phyloP scores from a whole-genome alignment of 1,139 yeast species.

The Kodamaea sp. region DNA sequence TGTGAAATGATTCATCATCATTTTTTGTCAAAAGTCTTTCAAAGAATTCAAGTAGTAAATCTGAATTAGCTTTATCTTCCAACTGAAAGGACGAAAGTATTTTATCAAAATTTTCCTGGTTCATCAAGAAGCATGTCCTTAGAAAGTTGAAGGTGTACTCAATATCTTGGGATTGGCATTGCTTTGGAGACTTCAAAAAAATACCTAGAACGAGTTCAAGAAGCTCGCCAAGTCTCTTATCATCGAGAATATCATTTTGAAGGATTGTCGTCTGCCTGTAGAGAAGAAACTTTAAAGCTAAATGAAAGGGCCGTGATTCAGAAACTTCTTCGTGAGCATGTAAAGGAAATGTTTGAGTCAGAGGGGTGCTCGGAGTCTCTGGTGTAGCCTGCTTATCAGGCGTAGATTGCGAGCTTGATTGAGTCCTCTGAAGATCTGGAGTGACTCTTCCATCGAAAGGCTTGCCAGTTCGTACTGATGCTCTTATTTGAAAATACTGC shows the following conservation, averaged over 20 bases:
- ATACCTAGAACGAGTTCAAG: constrained; percentile 34
- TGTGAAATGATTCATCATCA: constrained; percentile 38
- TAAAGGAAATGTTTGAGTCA: no score
- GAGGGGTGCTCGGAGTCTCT: constrained; percentile 4
- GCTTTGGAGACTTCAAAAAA: constrained; percentile 22
- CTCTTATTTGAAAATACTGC: not conserved
- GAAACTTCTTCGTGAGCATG: not conserved
- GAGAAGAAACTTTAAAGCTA: constrained; percentile 32
- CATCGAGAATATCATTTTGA: constrained; percentile 30
- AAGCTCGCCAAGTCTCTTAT: constrained; percentile 32
- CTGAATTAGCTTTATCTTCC: constrained; percentile 15
- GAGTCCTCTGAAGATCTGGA: not conserved
- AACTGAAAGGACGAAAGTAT: constrained; percentile 16
- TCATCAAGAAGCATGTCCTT: constrained; percentile 37
- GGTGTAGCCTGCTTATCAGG: not conserved
- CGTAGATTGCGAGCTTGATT: not conserved
- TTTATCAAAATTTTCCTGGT: constrained; percentile 26
- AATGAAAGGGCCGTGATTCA: not conserved
- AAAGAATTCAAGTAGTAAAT: constrained; percentile 32
- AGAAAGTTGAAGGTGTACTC: constrained; percentile 40
- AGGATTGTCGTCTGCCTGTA: constrained; percentile 48
- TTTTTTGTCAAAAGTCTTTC: constrained; percentile 31
- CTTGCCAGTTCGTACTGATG: not conserved
- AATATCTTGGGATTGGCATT: constrained; percentile 17
- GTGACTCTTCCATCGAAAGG: not conserved